Percentiles rank a stretch among this genome's conserved stretches.
Evolutionary conservation across 225 moss, liverwort and hornwort genomes (phyloP).

Genomic region (Climacium dendroides): DNA sequence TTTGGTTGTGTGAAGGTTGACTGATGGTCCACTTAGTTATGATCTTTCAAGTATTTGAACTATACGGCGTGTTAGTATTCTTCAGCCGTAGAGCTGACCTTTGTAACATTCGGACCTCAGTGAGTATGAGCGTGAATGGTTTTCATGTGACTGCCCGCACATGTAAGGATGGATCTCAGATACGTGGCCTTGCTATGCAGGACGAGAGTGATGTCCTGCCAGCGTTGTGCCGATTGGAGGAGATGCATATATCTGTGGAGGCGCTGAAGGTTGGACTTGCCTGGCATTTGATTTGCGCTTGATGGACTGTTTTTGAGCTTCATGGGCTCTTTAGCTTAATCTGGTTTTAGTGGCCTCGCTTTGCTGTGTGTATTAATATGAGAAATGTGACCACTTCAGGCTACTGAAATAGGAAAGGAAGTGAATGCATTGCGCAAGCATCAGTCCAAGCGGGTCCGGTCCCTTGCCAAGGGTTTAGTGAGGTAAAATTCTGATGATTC

Average conservation of each 20-base stretch:
- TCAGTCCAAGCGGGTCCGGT: conserved; percentile 46
- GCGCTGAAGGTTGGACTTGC: conserved; percentile 44
- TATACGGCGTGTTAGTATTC: not conserved
- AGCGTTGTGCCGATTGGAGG: conserved; percentile 50
- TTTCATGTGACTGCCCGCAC: not conserved
- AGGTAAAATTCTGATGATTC: conserved; percentile 30
- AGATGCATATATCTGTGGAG: conserved; percentile 76
- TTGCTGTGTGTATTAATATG: not conserved
- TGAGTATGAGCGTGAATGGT: not conserved
- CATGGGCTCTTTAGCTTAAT: not conserved
- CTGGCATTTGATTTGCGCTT: not conserved
- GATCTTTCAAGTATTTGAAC: not conserved
- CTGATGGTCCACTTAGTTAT: not conserved
- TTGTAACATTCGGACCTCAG: not conserved
- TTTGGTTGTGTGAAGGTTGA: not conserved
- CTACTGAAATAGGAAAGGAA: conserved; percentile 83
- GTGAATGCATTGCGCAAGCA: conserved; percentile 72
- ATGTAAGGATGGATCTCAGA: not conserved
- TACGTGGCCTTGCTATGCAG: conserved; percentile 35
- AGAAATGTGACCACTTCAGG: conserved; percentile 28
- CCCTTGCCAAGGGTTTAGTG: conserved; percentile 55
- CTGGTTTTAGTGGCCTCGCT: not conserved
- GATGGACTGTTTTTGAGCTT: not conserved
- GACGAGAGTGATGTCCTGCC: conserved; percentile 45
- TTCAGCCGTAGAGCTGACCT: not conserved